phyloP scores from a whole-genome alignment of 1,139 yeast species.

The Nadsonia commutata region DNA sequence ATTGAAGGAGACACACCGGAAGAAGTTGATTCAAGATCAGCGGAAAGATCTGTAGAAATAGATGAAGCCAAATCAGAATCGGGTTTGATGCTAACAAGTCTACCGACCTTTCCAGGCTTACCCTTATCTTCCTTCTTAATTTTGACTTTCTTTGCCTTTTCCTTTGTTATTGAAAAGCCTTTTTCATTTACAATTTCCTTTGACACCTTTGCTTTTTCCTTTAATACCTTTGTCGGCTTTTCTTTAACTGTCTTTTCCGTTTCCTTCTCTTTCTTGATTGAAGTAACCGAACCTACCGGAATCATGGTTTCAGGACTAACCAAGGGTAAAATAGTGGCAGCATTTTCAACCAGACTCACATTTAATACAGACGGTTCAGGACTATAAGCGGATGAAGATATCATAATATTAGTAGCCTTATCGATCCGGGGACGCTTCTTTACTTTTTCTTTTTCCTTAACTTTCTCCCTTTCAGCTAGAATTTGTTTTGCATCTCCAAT shows the following conservation, averaged over 20 bases:
- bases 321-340: neutral
- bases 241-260: slow-evolving; percentile 5
- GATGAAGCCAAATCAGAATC: no score
- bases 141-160: slow-evolving; percentile 7
- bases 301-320: neutral
- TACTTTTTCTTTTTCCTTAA: slow-evolving; percentile 1
- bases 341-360: neutral
- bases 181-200: slow-evolving; percentile 1
- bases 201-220: slow-evolving; percentile 1
- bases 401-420: slow-evolving; percentile 1
- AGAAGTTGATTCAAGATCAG: no score
- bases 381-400: slow-evolving; percentile 4
- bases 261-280: slow-evolving; percentile 3
- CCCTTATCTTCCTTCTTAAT: slow-evolving; percentile 9
- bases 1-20: no score
- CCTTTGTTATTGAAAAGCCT: slow-evolving; percentile 5
- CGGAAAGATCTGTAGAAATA: no score
- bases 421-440: slow-evolving; percentile 1
- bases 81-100: slow-evolving; percentile 4
- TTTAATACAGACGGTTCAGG: slow-evolving; percentile 1
- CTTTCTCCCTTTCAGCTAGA: slow-evolving; percentile 31
- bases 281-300: slow-evolving; percentile 1
- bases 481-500: slow-evolving; percentile 50
- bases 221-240: slow-evolving; percentile 1
- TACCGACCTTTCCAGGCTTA: slow-evolving; percentile 9